Percentiles rank a stretch among this genome's conserved stretches.
These are phyloP conservation scores for Herpetomonas samuelpessoai DNA, from an alignment of 208 protist species.

Conservation along the genomic window DNA sequence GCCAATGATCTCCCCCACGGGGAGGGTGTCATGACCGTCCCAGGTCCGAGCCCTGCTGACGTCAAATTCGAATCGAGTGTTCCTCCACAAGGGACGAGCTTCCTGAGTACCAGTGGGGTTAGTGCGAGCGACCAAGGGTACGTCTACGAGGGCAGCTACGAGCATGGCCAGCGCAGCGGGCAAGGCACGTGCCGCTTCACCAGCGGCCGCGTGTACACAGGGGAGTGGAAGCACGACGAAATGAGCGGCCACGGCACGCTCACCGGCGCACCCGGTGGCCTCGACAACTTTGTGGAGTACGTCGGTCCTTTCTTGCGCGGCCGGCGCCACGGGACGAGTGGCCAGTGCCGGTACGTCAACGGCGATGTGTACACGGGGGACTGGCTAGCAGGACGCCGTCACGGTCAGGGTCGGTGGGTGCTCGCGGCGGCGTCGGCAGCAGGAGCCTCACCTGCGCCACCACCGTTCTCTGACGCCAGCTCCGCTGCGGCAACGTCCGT, in stretches of 20 bases:
- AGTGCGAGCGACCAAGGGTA: conserved; percentile 39
- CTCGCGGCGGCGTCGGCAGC: conserved; percentile 15
- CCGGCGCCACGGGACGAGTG: conserved; percentile 50
- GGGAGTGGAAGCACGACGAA: conserved; percentile 77
- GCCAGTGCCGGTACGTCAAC: conserved; percentile 64
- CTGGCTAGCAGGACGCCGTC: conserved; percentile 59
- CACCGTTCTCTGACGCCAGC: not conserved
- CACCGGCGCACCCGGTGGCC: conserved; percentile 28
- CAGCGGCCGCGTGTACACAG: conserved; percentile 73
- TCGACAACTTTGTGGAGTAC: conserved; percentile 72
- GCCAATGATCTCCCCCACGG: conserved; percentile 53
- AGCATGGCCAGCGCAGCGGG: conserved; percentile 59
- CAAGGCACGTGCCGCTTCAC: conserved; percentile 65
- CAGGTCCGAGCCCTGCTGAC: conserved; percentile 10
- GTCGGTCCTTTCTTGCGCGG: conserved; percentile 55
- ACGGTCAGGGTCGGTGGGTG: conserved; percentile 60
- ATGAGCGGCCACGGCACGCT: conserved; percentile 78
- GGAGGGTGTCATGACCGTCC: conserved; percentile 50
- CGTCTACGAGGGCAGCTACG: conserved; percentile 59
- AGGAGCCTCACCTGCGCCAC: conserved; percentile 3
- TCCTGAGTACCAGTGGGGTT: not conserved
- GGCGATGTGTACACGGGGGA: conserved; percentile 70
- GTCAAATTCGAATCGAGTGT: too few relatives aligned
- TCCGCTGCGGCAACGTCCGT: not conserved
- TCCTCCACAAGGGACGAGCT: not conserved